Evolutionary conservation across 306 rosid species (phyloP).

Genomic region (Casuarina cunninghamiana): DNA sequence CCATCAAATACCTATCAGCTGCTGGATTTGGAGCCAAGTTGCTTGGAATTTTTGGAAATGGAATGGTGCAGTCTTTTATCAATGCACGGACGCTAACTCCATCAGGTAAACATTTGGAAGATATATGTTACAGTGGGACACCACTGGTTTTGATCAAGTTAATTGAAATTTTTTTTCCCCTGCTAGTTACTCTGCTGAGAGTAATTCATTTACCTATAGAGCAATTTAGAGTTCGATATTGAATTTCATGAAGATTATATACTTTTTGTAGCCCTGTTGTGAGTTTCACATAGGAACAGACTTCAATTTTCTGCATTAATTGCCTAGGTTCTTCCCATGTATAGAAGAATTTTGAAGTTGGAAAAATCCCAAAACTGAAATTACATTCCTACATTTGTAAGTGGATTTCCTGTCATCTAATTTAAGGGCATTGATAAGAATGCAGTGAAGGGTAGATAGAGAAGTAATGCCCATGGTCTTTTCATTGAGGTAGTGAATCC

Average conservation of each 20-base stretch:
- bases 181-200: background rate
- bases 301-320: background rate
- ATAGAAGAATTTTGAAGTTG: background rate
- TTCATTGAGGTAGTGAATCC: background rate
- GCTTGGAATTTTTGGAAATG: constrained; percentile 89
- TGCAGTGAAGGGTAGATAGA: background rate
- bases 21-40: constrained; percentile 96
- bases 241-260: background rate
- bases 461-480: background rate
- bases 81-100: constrained; percentile 68
- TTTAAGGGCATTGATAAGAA: background rate
- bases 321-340: background rate
- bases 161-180: background rate
- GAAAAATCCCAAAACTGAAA: background rate
- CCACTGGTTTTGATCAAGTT: background rate
- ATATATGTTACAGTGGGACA: background rate
- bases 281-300: background rate
- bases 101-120: constrained; percentile 49
- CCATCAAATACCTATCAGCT: constrained; percentile 82
- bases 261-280: background rate
- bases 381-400: background rate
- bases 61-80: constrained; percentile 89
- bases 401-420: background rate
- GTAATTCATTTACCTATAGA: background rate
- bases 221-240: background rate